Base-by-base conservation (phyloP, 176 grass and related monocot species). In the Phoenix dactylifera region DNA sequence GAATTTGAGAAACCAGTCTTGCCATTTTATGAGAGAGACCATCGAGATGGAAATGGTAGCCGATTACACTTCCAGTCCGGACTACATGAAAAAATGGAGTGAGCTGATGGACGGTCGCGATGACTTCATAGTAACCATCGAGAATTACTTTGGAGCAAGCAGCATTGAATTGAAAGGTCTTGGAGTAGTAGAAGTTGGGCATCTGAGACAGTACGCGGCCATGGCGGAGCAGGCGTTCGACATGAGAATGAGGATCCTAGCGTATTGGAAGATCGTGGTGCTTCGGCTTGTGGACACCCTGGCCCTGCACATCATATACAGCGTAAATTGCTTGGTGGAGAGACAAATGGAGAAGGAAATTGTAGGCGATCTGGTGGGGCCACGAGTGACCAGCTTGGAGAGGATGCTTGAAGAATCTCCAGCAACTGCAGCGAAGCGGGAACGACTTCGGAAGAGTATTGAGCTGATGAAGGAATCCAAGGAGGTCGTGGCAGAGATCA, bases 201-300 rank as follows among this genome's bases (percentile, higher is more conserved):
- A 86, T 9, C 18, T 86, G 0, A 70, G 78, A 66, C n/a, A 4
- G 0, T 26, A 69, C 1, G 20, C 26, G 0, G 71, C 69, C 0
- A 0, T 79, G 0, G 82, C 75, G 0, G 51, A 66, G 1, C 60
- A 76, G 32, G 82, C 87, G 0, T 90, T 90, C 2, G 82, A 86
- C 50, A 70, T 82, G 50, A 76, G 68, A 1, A 73, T 74, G 18
- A 74, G 87, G 1, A 59, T 86, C 12, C 44, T 63, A 0, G 82
- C 82, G 0, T 86, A 90, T 48, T 90, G 87, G 87, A 85, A 67
- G 54, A 72, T 16, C 59, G 59, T 90, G 0, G 23, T 85, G 25
- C 74, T 82, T 15, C 69, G 87, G 35, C 73, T 82, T 9, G 51
- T 86, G 0, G 87, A 90, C 4, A 50, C 74, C 5, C 15, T 82